phyloP scores from a whole-genome alignment of 345 rosid species.

The Pistacia vera region DNA sequence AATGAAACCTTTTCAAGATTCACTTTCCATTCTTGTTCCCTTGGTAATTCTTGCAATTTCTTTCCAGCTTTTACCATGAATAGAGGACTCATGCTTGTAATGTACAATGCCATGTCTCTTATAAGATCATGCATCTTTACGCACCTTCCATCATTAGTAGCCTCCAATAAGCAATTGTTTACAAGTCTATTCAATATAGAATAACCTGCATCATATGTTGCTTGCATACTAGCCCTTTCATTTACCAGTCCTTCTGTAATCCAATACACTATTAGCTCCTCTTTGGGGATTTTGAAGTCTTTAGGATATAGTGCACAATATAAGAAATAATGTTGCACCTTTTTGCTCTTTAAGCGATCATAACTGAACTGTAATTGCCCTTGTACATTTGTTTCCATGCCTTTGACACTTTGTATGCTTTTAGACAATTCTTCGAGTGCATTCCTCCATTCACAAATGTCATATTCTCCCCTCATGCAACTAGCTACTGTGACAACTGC shows the following conservation, averaged over 20 bases:
- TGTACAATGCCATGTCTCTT: slow-evolving; percentile 30
- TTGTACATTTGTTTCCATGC: background rate
- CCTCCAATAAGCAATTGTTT: slow-evolving; percentile 21
- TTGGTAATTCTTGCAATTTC: slow-evolving; percentile 1
- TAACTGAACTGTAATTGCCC: slow-evolving; percentile 18
- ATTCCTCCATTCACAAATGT: slow-evolving; percentile 22
- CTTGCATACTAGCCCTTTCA: background rate
- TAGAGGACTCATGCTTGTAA: background rate
- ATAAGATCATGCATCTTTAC: slow-evolving; percentile 31
- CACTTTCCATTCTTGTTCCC: slow-evolving; percentile 7
- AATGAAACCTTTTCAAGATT: slow-evolving; percentile 23
- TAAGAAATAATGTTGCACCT: no score
- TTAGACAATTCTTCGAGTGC: slow-evolving; percentile 1
- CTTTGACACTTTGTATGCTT: background rate
- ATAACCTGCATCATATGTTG: background rate
- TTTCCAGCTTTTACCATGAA: slow-evolving; percentile 12
- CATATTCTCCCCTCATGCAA: slow-evolving; percentile 13
- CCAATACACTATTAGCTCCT: slow-evolving; percentile 9
- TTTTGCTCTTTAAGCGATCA: slow-evolving; percentile 5
- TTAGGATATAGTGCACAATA: background rate
- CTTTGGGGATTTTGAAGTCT: background rate
- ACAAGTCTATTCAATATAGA: slow-evolving; percentile 1
- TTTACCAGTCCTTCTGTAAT: slow-evolving; percentile 19
- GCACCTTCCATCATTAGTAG: background rate
- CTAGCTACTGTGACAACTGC: slow-evolving; percentile 3